Base-by-base conservation (phyloP, 495 filamentous ascomycete genomes). In the Aspergillus leporis region DNA sequence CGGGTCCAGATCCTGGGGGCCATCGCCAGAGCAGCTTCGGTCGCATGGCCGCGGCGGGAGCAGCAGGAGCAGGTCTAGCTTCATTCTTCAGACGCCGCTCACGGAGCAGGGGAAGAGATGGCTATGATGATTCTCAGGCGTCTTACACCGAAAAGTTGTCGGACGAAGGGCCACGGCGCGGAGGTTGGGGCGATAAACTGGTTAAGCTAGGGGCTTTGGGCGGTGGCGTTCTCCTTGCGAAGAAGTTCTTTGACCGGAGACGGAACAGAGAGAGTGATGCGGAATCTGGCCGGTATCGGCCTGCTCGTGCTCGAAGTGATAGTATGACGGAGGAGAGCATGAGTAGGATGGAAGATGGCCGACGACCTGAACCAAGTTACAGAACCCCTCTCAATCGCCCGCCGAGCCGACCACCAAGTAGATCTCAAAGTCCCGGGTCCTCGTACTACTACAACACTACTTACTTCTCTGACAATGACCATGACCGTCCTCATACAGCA, bases 81-180 rank as follows among this genome's bases (percentile, higher is more conserved):
- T 80, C 85, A 2, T 70, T 92, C 43, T 72, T 86, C 32, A 75
- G 79, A 61, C 72, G 80, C 32, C 76, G 74, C 53, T 66, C 64
- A 56, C 58, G 70, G 63, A 59, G 66, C 55, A 69, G 73, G 58
- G 62, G 66, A 50, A 53, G 70, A 56, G 71, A 77, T 16, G 59
- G 51, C 5, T 71, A 77, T 43, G 71, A 76, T 52, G 74, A 78
- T 13, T 77, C 78, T 0, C 72, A 77, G 19, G 72, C 79, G 31
- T 86, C 79, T 38, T 85, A 82, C 59, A 77, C 84, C 53, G 87
- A 89, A 57, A 90, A 90, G 63, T 81, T 80, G 45, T 81, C 83
- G 0, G 81, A 78, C 43, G 77, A 79, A 46, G 62, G 56, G 22
- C 67, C 78, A 47, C 67, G 75, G 53, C 65, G 67, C 38, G 81